A percentile compares a stretch with the other conserved stretches of the same genome.
Evolutionary conservation across 805 yeast species (phyloP).

Genomic region (Candida glaebosa): DNA sequence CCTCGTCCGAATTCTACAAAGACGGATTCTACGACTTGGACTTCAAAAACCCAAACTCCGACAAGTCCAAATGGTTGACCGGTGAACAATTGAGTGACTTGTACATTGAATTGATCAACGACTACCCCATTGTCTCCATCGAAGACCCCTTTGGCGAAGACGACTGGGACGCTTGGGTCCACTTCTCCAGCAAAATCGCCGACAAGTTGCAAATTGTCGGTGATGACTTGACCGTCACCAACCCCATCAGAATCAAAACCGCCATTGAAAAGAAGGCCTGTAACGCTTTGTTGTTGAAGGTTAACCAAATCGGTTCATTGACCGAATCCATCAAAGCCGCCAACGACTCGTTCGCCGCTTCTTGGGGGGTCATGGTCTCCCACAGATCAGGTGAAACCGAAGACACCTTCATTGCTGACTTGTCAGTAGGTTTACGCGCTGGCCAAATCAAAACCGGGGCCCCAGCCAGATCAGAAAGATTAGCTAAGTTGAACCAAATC

Average conservation of each 20-base stretch:
- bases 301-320: conserved; percentile 97
- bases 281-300: conserved; percentile 92
- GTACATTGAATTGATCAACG: conserved; percentile 74
- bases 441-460: conserved; percentile 99
- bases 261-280: conserved; percentile 97
- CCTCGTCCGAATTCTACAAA: conserved; percentile 96
- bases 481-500: conserved; percentile 98
- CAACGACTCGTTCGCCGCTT: conserved; percentile 88
- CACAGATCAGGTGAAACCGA: conserved; percentile 99
- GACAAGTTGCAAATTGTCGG: conserved; percentile 86
- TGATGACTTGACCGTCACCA: conserved; percentile 98
- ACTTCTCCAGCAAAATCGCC: conserved; percentile 68
- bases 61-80: conserved; percentile 84
- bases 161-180: conserved; percentile 98
- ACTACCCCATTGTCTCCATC: conserved; percentile 96
- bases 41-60: conserved; percentile 96
- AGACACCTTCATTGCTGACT: conserved; percentile 97
- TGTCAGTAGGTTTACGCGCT: conserved; percentile 94
- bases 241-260: conserved; percentile 89
- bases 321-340: conserved; percentile 98
- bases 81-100: conserved; percentile 84
- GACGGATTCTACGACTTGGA: conserved; percentile 93
- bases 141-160: conserved; percentile 99
- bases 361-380: conserved; percentile 99
- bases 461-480: conserved; percentile 99